phyloP scores from a whole-genome alignment of 2,329 filamentous ascomycete species.

The Stromatinia cepivora region DNA sequence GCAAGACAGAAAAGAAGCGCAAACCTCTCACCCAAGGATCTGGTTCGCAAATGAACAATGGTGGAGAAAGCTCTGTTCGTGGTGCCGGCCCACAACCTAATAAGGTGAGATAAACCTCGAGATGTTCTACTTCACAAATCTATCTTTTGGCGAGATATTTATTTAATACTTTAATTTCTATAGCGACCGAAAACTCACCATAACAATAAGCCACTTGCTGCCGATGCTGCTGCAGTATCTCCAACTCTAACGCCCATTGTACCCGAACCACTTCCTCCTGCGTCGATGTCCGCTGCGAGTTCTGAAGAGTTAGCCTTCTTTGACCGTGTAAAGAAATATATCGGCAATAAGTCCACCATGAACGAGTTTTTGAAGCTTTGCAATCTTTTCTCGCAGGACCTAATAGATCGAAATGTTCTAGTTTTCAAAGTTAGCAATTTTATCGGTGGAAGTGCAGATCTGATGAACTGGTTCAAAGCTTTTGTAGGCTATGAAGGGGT shows the following conservation, averaged over 20 bases:
- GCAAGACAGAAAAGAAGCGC: slow-evolving; percentile 84
- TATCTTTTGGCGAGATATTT: neutral
- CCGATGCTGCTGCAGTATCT: slow-evolving; percentile 53
- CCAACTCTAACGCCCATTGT: slow-evolving; percentile 86
- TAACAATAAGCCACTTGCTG: slow-evolving; percentile 44
- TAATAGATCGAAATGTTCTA: slow-evolving; percentile 83
- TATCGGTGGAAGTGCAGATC: slow-evolving; percentile 82
- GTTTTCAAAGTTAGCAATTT: slow-evolving; percentile 82
- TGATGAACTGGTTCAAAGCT: slow-evolving; percentile 84
- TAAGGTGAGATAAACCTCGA: slow-evolving; percentile 48
- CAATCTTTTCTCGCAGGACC: slow-evolving; percentile 89
- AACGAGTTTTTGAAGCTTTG: slow-evolving; percentile 96
- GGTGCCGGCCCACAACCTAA: slow-evolving; percentile 43
- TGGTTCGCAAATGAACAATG: slow-evolving; percentile 34
- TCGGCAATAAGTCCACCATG: slow-evolving; percentile 88
- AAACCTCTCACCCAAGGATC: slow-evolving; percentile 47
- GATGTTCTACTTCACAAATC: neutral
- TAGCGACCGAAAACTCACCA: slow-evolving; percentile 71
- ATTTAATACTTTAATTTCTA: slow-evolving; percentile 22
- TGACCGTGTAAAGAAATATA: slow-evolving; percentile 93
- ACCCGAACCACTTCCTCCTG: slow-evolving; percentile 82
- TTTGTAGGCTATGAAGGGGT: slow-evolving; percentile 78
- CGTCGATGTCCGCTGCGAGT: slow-evolving; percentile 69
- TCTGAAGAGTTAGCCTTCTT: slow-evolving; percentile 92
- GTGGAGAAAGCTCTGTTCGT: slow-evolving; percentile 35